Conservation (phyloP, 1,284 basidiomycete genomes). For the Wallemia hederae region DNA sequence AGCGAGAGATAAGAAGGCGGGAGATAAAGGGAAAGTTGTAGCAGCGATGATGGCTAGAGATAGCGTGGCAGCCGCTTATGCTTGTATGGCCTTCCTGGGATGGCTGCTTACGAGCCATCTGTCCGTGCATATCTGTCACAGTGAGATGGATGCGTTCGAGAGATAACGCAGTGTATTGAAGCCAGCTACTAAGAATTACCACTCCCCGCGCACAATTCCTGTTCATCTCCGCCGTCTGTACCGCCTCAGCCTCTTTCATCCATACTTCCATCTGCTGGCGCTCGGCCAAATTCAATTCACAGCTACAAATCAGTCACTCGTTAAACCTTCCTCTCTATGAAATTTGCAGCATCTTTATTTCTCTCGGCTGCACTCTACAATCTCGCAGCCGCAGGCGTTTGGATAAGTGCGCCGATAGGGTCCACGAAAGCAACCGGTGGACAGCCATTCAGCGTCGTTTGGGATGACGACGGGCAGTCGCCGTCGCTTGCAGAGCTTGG, state of each 20-base stretch:
- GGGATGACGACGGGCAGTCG: not conserved
- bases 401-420: not conserved
- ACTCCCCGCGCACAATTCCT: no score
- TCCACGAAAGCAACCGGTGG: not conserved
- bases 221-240: not conserved
- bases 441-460: not conserved
- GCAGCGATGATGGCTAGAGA: no score
- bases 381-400: not conserved
- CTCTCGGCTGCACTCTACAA: not conserved
- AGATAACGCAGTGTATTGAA: no score
- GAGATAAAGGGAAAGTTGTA: no score
- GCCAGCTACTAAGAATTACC: no score
- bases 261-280: not conserved
- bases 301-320: not conserved
- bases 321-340: not conserved
- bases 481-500: not conserved
- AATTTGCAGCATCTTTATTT: not conserved
- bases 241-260: not conserved
- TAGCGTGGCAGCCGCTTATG: no score
- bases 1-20: no score
- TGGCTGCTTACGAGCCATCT: no score
- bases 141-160: no score
- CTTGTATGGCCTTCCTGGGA: no score
- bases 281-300: not conserved
- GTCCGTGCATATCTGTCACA: not conserved